Evolutionary conservation across 2,329 filamentous ascomycete genomes (phyloP).

Genomic region (Paecilomyces sp.): DNA sequence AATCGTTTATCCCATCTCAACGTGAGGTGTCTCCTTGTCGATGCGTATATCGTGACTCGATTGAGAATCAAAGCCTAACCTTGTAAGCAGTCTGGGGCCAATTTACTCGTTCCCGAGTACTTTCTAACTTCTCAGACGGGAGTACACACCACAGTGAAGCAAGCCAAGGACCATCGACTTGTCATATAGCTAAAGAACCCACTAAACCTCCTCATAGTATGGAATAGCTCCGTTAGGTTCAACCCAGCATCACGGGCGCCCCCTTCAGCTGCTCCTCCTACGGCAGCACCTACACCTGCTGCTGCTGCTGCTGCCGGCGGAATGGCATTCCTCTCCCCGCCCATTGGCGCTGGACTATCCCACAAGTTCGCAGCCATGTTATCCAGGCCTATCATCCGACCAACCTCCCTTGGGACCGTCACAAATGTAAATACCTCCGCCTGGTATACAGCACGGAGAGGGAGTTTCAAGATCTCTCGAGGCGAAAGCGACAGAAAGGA

Average conservation of each 20-base stretch:
- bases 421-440: slow-evolving; percentile 28
- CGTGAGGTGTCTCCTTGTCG: slow-evolving; percentile 71
- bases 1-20: slow-evolving; percentile 68
- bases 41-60: slow-evolving; percentile 87
- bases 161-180: slow-evolving; percentile 85
- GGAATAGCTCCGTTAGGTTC: slow-evolving; percentile 38
- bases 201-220: slow-evolving; percentile 61
- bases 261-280: slow-evolving; percentile 24
- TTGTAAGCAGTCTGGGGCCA: slow-evolving; percentile 6
- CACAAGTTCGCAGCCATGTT: slow-evolving; percentile 17
- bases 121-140: not conserved
- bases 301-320: slow-evolving; percentile 28
- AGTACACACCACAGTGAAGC: slow-evolving; percentile 62
- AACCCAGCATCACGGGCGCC: slow-evolving; percentile 27
- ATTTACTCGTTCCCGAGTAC: not conserved
- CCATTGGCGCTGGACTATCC: slow-evolving; percentile 13
- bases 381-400: slow-evolving; percentile 19
- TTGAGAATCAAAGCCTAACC: slow-evolving; percentile 73
- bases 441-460: slow-evolving; percentile 29
- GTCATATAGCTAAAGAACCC: slow-evolving; percentile 86
- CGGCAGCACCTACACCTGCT: slow-evolving; percentile 25
- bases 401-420: slow-evolving; percentile 26
- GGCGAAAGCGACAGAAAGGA: slow-evolving; percentile 20
- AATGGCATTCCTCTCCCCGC: slow-evolving; percentile 26
- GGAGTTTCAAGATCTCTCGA: slow-evolving; percentile 26